These are phyloP conservation scores for Candolleomyces aberdarensis DNA, from an alignment of 768 basidiomycete species.

Conservation along the genomic window DNA sequence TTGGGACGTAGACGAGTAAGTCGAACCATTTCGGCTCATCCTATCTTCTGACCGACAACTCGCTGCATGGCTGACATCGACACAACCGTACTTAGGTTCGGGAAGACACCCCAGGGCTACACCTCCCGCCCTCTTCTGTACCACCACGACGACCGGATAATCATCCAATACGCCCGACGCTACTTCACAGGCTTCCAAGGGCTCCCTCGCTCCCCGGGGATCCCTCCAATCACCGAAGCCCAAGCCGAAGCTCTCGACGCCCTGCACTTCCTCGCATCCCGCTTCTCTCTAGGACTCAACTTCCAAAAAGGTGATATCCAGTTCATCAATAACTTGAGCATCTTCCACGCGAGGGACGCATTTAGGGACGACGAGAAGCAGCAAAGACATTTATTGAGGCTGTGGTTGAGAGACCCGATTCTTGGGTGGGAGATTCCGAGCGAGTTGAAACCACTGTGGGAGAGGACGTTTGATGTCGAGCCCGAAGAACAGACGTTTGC, in stretches of 20 bases:
- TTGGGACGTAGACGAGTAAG: slow-evolving; percentile 43
- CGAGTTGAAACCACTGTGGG: slow-evolving; percentile 12
- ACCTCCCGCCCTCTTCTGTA: slow-evolving; percentile 38
- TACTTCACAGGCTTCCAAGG: slow-evolving; percentile 40
- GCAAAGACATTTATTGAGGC: slow-evolving; percentile 18
- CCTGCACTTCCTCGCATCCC: slow-evolving; percentile 42
- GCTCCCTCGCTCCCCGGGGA: slow-evolving; percentile 32
- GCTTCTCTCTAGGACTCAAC: slow-evolving; percentile 40
- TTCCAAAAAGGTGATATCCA: slow-evolving; percentile 42
- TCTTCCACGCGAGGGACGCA: slow-evolving; percentile 44
- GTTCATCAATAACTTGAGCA: slow-evolving; percentile 44
- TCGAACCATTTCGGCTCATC: not conserved
- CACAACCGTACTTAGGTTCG: slow-evolving; percentile 27
- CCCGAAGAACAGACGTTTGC: slow-evolving; percentile 3
- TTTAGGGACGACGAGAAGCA: slow-evolving; percentile 36
- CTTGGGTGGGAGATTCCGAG: slow-evolving; percentile 14
- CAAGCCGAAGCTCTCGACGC: slow-evolving; percentile 48
- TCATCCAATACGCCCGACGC: slow-evolving; percentile 45
- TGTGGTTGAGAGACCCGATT: slow-evolving; percentile 8
- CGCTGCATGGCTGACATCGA: not conserved
- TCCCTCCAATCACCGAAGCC: slow-evolving; percentile 45
- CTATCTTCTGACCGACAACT: not conserved
- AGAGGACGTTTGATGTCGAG: slow-evolving; percentile 3
- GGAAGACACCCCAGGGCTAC: slow-evolving; percentile 29
- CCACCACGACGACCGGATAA: slow-evolving; percentile 33